Percentiles rank a stretch among this genome's conserved stretches.
phyloP scores from a whole-genome alignment of 371 early-diverging fungal genomes.

The Lichtheimia corymbifera region DNA sequence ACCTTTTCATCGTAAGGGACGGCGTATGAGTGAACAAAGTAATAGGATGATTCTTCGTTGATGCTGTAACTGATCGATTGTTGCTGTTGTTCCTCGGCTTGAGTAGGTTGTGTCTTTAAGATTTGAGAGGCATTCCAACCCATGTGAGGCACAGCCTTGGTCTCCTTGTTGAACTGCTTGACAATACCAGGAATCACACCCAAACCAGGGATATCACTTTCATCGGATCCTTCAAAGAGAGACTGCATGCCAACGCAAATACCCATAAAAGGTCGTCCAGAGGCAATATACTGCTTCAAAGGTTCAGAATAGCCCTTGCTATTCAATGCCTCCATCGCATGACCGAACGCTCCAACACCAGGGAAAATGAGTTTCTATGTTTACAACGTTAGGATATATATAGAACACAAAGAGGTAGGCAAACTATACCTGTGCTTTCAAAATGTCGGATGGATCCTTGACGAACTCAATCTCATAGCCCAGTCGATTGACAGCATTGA shows the following conservation, averaged over 20 bases:
- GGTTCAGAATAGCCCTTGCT: conserved; percentile 79
- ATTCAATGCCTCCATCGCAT: conserved; percentile 83
- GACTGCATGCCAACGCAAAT: conserved; percentile 98
- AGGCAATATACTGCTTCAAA: conserved; percentile 78
- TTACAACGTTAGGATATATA: background rate
- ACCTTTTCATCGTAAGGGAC: conserved; percentile 60
- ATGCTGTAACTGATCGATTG: conserved; percentile 42
- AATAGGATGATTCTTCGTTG: conserved; percentile 66
- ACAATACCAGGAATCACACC: conserved; percentile 82
- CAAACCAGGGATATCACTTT: conserved; percentile 80
- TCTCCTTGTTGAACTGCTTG: conserved; percentile 62
- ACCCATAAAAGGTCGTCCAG: conserved; percentile 92
- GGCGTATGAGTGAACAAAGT: conserved; percentile 97
- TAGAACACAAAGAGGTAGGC: background rate
- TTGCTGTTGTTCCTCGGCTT: conserved; percentile 18
- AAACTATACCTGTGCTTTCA: conserved; percentile 79
- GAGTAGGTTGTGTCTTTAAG: conserved; percentile 28
- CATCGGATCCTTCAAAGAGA: conserved; percentile 91
- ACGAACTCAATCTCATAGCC: conserved; percentile 86
- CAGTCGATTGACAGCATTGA: conserved; percentile 89
- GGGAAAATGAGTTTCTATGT: conserved; percentile 94
- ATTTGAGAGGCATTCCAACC: conserved; percentile 89
- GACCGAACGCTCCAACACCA: conserved; percentile 96
- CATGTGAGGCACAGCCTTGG: conserved; percentile 95
- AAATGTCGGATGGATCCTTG: conserved; percentile 75